Base-by-base conservation (phyloP, 495 filamentous ascomycete species). In the Cladorrhinum samala region DNA sequence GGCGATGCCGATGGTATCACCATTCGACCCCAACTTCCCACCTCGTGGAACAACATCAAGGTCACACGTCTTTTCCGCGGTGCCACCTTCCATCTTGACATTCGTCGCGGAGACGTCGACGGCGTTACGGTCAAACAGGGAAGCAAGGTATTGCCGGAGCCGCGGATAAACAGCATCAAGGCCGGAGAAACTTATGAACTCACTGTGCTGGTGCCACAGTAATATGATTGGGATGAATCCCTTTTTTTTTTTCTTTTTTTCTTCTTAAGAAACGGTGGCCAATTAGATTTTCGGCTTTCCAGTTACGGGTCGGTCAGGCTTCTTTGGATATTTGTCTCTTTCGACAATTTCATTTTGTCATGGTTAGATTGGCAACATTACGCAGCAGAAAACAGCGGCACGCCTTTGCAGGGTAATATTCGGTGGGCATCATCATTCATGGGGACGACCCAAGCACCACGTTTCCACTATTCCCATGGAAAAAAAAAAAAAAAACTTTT, bases 11-110 rank as follows among this genome's bases (percentile, higher is more conserved):
- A 77, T 1, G 78, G 77, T 0, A 54, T 81, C 21, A 46, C 47
- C 16, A 66, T 81, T 27, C 63, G 63, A 13, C 78, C 78, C 5
- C 76, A 80, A 57, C 52, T 81, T 30, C 78, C 78, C 19, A 72
- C 64, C 30, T 52, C 51, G 7, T 81, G 78, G 78, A 60, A 71
- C 38, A 56, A 57, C 25, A 77, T 79, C 51, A 75, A 72, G 49
- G 75, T 74, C 45, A 72, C 61, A 13, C 68, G 78, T 9, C 30
- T 64, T 24, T 81, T 81, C 65, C 68, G 77, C 21, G 76, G 73
- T 24, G 77, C 76, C 16, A 78, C 63, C 9, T 79, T 81, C 56
- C 55, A 70, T 9, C 46, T 79, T 19, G 69, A 77, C 24, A 69
- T 81, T 21, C 65, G 62, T 44, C 65, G 69, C 37, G 65, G 51